Evolutionary conservation across 495 filamentous ascomycete species (phyloP).

Genomic region (Hyaloscypha hepaticicola): DNA sequence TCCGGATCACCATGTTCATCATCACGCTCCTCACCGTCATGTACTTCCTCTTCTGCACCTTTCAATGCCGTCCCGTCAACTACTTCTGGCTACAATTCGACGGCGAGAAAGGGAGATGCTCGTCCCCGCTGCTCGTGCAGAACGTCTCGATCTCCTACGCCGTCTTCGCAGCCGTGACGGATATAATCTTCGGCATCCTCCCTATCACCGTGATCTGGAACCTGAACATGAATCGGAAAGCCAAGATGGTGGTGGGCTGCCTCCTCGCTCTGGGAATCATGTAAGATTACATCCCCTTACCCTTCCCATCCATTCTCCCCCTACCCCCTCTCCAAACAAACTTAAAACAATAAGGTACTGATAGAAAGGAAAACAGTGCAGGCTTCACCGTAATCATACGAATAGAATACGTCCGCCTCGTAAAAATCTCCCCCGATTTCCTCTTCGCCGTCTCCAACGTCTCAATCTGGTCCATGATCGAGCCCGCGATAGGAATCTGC

Average conservation of each 20-base stretch:
- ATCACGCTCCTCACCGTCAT: slow-evolving; percentile 30
- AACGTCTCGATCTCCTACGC: slow-evolving; percentile 35
- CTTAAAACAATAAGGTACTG: too few relatives aligned
- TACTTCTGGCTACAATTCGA: slow-evolving; percentile 40
- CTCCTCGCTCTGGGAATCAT: slow-evolving; percentile 37
- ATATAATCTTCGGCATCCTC: slow-evolving; percentile 41
- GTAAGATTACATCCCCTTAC: slow-evolving; percentile 13
- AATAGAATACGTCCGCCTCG: slow-evolving; percentile 33
- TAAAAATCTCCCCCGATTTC: slow-evolving; percentile 25
- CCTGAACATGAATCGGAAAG: slow-evolving; percentile 36
- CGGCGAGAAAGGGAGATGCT: slow-evolving; percentile 33
- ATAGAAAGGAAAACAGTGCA: slow-evolving; percentile 31
- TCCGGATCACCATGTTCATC: slow-evolving; percentile 31
- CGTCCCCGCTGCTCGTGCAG: slow-evolving; percentile 30
- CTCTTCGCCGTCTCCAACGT: slow-evolving; percentile 19
- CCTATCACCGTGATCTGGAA: slow-evolving; percentile 44
- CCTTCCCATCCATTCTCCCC: background rate
- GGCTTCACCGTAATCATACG: slow-evolving; percentile 39
- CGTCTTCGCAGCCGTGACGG: slow-evolving; percentile 35
- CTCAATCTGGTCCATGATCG: slow-evolving; percentile 23
- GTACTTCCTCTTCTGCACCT: slow-evolving; percentile 39
- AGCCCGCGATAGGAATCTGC: slow-evolving; percentile 19
- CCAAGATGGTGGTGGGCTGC: slow-evolving; percentile 34
- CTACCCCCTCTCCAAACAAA: slow-evolving; percentile 4
- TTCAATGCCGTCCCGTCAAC: slow-evolving; percentile 38